Conservation (phyloP, 1,139 yeast genomes). For the Hyphopichia burtonii region DNA sequence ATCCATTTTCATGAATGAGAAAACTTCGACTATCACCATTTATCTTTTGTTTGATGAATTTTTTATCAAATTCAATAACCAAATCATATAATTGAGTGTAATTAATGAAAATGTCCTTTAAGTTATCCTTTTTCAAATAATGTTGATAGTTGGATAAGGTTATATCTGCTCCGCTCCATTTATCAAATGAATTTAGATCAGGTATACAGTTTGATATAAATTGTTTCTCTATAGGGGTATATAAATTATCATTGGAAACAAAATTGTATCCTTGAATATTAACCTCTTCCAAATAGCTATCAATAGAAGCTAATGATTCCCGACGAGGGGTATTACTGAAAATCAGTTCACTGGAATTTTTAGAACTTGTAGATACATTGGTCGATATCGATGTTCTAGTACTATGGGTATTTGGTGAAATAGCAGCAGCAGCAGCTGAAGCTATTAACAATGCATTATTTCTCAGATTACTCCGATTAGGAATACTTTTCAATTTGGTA, state of each 20-base stretch:
- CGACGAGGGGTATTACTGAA: constrained; percentile 5
- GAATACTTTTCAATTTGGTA: constrained; percentile 33
- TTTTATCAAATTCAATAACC: constrained; percentile 13
- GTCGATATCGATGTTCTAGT: background rate
- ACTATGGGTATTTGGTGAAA: background rate
- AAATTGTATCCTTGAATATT: constrained; percentile 18
- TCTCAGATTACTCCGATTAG: constrained; percentile 21
- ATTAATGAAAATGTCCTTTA: constrained; percentile 15
- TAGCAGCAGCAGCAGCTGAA: constrained; percentile 23
- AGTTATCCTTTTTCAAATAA: constrained; percentile 15
- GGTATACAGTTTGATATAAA: constrained; percentile 43
- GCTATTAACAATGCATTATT: constrained; percentile 28
- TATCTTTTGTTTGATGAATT: constrained; percentile 4
- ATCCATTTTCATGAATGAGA: constrained; percentile 33
- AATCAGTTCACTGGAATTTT: background rate
- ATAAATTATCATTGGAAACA: constrained; percentile 22
- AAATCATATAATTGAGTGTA: constrained; percentile 10
- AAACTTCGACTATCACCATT: constrained; percentile 23
- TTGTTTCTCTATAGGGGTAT: constrained; percentile 31
- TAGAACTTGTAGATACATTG: background rate
- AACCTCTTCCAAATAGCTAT: too few species aligned
- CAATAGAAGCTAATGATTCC: constrained; percentile 2
- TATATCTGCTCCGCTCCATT: constrained; percentile 33
- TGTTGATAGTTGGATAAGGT: constrained; percentile 31
- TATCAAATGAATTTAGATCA: constrained; percentile 38